Base-by-base conservation (phyloP, 1,139 yeast species). In the Scheffersomyces lignicola region DNA sequence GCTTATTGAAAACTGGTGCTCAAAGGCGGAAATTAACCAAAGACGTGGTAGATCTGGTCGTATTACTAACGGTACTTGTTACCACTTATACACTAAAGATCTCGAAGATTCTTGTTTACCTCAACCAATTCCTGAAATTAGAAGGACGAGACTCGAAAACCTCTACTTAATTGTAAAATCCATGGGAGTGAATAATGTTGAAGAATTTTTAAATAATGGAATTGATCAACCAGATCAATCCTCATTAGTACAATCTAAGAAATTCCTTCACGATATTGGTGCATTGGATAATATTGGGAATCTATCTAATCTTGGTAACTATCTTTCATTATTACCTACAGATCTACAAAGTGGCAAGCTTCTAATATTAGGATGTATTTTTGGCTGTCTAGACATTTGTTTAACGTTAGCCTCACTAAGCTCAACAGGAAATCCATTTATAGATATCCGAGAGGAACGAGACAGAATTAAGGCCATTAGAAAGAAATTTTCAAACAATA, bases 21-120 rank as follows among this genome's bases (percentile, higher is more conserved):
- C 97, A 0, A 76, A 76, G 44, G 97, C 97, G 0, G 96, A 95
- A 52, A 82, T 83, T n/a, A 77, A 80, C 28, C 98, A 92, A 59
- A 76, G 98, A 61, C 72, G 96, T 54, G 98, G 98, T 55, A 86
- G 98, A 69, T 94, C 97, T n/a, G 98, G 98, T 44, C 92, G 98
- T 75, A 89, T 90, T 11, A 76, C 82, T 18, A 71, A 70, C 20
- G 98, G 98, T 40, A 67, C 68, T 9, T 89, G 97, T 44, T 92
- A 80, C 60, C 90, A 86, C 52, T 57, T 92, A 31, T 92, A 78
- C 57, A 83, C 97, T 0, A 61, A 65, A 36, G 76, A 75, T 2
- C 74, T 85, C 0, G 81, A 79, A 46, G 57, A 60, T 1, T 52
- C 60, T 4, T 84, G 89, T 94, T 62, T 73, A 8, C 63, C 71